Evolutionary conservation across 352 stramenopile species (phyloP), one percentile per base, ranked within the genome.

Genomic region (Saprolegnia diclina): DNA sequence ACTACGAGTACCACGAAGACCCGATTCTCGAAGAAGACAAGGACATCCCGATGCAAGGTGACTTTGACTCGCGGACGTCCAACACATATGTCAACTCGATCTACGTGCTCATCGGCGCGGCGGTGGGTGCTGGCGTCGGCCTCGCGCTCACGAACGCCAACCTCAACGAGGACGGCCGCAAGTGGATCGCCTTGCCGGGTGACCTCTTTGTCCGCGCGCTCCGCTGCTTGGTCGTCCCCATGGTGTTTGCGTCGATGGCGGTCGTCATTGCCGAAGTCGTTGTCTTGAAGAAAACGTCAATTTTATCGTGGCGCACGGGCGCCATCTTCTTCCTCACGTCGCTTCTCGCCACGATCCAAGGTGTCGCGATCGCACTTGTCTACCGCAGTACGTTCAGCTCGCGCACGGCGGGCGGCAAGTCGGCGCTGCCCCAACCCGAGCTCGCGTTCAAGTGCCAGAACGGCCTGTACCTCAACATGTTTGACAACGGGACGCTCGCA

Each of bases 211-310:
- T 89, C 44, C 50, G 75, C 14, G 80, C 78, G 26, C 76, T 88
- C 59, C 87, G 84, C 72, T 89, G 82, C 67, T 56, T 87, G 13
- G 77, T 90, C 59, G 79, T 85, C 53, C 79, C 79, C 2, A 82
- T 89, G 74, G 81, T 88, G 4, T 88, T 87, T 54, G 87, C 78
- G 74, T 85, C 72, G 42, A 73, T 89, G 42, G 76, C 87, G 19
- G 72, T 85, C 42, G 85, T 77, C 38, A 81, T 91, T 45, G 76
- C 78, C 21, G 78, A 89, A 46, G 72, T 88, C 40, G 74, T 87
- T 54, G 73, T 81, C 50, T 73, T 76, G 24, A 78, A 80, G 35
- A 85, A 88, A 69, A 77, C 76, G 55, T 79, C 73, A 32, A 78
- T 72, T n/a, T 79, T 88, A 16, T 76, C 77, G 61, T 69, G 65